A percentile compares a stretch with the other conserved stretches of the same genome.
Conservation (phyloP, 108 stramenopile species). For the Conticribra weissflogii region DNA sequence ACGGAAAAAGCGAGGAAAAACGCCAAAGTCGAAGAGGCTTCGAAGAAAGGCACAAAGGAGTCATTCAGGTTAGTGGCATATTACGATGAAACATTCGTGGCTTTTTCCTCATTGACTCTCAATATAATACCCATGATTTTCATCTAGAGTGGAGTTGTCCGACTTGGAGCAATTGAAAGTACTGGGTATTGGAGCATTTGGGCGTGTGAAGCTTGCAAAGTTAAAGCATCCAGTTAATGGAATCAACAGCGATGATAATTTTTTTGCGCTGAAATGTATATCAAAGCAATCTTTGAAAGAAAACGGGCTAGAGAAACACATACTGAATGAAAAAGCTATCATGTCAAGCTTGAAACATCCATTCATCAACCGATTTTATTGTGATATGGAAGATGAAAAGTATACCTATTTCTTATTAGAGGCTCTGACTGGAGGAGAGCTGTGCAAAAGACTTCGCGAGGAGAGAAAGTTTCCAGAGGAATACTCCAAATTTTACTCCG, state of each 20-base stretch:
- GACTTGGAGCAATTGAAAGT: slow-evolving; percentile 39
- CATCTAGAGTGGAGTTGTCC: slow-evolving; percentile 28
- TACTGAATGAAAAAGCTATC: slow-evolving; percentile 52
- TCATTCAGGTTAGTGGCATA: slow-evolving; percentile 2
- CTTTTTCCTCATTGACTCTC: too few relatives aligned
- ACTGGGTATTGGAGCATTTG: slow-evolving; percentile 57
- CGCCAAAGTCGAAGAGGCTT: slow-evolving; percentile 1
- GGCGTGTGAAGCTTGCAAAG: slow-evolving; percentile 44
- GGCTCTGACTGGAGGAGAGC: slow-evolving; percentile 68
- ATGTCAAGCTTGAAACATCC: slow-evolving; percentile 60
- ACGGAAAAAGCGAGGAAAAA: slow-evolving; percentile 12
- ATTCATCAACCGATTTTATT: slow-evolving; percentile 53
- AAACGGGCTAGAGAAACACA: slow-evolving; percentile 50
- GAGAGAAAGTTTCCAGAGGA: slow-evolving; percentile 54
- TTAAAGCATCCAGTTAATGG: slow-evolving; percentile 42
- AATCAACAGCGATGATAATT: slow-evolving; percentile 35
- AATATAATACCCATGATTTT: neutral
- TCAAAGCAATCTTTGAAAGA: slow-evolving; percentile 54
- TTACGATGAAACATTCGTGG: too few relatives aligned
- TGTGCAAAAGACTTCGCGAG: slow-evolving; percentile 54
- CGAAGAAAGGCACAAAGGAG: slow-evolving; percentile 8
- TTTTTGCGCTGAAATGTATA: slow-evolving; percentile 59
- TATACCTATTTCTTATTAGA: slow-evolving; percentile 65
- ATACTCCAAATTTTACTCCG: slow-evolving; percentile 57
- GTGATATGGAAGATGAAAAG: slow-evolving; percentile 57